A percentile compares a stretch with the other conserved stretches of the same genome.
Evolutionary conservation across 176 grass and related monocot genomes (phyloP).

Genomic region (Triticum urartu): DNA sequence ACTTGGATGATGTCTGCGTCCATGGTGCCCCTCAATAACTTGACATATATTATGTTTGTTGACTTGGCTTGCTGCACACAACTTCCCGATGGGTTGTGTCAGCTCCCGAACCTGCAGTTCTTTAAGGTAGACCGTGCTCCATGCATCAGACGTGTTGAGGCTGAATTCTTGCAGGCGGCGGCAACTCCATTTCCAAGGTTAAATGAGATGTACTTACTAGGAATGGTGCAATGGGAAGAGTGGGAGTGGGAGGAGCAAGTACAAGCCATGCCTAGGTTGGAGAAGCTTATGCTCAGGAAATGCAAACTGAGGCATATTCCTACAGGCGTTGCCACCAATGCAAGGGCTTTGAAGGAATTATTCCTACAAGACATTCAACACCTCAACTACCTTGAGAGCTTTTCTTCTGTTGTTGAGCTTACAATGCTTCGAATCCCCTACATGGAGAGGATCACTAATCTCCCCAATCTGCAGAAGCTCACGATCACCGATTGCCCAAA

Average conservation of each 20-base stretch:
- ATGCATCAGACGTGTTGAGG: not conserved
- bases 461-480: not conserved
- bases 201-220: not conserved
- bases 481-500: not conserved
- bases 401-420: not conserved
- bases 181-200: not conserved
- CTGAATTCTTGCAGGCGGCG: not conserved
- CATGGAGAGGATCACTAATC: not conserved
- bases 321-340: not conserved
- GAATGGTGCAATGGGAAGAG: not conserved
- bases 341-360: not conserved
- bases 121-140: not conserved
- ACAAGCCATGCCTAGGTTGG: not conserved
- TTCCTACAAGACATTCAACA: not conserved
- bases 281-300: not conserved
- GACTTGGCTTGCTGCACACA: not conserved
- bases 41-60: not conserved
- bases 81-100: not conserved
- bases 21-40: not conserved
- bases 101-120: not conserved
- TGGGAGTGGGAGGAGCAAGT: not conserved
- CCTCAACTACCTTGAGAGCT: not conserved
- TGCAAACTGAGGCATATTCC: conserved; percentile 13
- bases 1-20: not conserved
- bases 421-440: not conserved